Conservation (phyloP, 306 rosid species). For the Lathyrus sativus region DNA sequence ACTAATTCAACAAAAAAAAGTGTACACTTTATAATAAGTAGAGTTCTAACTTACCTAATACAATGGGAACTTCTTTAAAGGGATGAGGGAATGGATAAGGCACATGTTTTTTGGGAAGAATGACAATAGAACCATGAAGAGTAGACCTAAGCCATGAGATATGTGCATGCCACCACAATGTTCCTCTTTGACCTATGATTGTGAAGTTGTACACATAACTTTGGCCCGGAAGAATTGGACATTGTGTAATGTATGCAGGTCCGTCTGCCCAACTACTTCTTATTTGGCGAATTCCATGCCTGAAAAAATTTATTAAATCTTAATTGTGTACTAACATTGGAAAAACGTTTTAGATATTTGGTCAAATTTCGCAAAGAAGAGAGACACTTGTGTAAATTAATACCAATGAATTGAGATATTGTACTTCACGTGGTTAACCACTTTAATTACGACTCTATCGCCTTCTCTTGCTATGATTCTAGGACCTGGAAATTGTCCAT, state of each 20-base stretch:
- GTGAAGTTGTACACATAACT: conserved; percentile 64
- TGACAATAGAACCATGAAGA: conserved; percentile 65
- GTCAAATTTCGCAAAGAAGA: too few species aligned
- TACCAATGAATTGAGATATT: conserved; percentile 73
- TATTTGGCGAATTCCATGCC: conserved; percentile 69
- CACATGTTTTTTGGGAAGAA: conserved; percentile 65
- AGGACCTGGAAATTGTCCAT: conserved; percentile 70
- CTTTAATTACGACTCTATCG: conserved; percentile 59
- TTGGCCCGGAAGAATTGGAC: conserved; percentile 71
- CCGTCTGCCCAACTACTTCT: conserved; percentile 82
- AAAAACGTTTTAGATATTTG: neutral
- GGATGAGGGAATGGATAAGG: conserved; percentile 73
- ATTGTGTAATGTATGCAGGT: conserved; percentile 74
- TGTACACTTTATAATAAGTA: neutral
- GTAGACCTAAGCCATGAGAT: conserved; percentile 78
- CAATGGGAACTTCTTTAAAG: conserved; percentile 62
- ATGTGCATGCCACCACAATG: conserved; percentile 78
- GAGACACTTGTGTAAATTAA: neutral
- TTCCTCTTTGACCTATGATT: conserved; percentile 66
- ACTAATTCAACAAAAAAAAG: conserved; percentile 15
- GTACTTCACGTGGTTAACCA: conserved; percentile 61
- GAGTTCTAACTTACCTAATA: conserved; percentile 48
- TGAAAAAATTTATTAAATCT: neutral
- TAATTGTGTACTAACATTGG: neutral
- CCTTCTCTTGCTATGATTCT: conserved; percentile 81